Evolutionary conservation across 768 basidiomycete species (phyloP).

Genomic region (Coprinellus micaceus): DNA sequence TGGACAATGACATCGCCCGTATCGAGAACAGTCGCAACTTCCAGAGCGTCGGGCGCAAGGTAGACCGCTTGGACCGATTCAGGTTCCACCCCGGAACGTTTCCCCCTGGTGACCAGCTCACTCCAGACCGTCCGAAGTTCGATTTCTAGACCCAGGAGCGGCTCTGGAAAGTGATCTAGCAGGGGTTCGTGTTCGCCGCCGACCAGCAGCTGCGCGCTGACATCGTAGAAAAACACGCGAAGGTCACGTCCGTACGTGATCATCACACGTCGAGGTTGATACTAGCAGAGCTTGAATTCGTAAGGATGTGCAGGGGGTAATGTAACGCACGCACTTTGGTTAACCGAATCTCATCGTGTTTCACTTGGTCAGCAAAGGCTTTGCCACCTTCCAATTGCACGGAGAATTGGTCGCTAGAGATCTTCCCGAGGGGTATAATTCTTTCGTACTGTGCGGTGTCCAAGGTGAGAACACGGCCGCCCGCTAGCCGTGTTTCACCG

Average conservation of each 20-base stretch:
- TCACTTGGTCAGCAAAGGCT: constrained; percentile 53
- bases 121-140: constrained; percentile 48
- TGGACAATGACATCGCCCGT: constrained; percentile 59
- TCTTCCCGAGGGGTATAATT: constrained; percentile 25
- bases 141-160: constrained; percentile 59
- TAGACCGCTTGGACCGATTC: constrained; percentile 40
- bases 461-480: constrained; percentile 44
- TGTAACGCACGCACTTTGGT: constrained; percentile 46
- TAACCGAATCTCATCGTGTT: constrained; percentile 47
- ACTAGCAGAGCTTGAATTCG: constrained; percentile 29
- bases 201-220: constrained; percentile 60
- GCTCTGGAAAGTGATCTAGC: constrained; percentile 60
- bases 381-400: constrained; percentile 49
- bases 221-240: constrained; percentile 68
- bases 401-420: constrained; percentile 1
- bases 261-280: constrained; percentile 61
- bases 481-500: constrained; percentile 31
- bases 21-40: constrained; percentile 49
- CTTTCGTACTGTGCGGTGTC: constrained; percentile 45
- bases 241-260: constrained; percentile 62
- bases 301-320: neutral
- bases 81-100: neutral
- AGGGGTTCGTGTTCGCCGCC: constrained; percentile 45
- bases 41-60: constrained; percentile 54
- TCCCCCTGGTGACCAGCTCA: constrained; percentile 7